phyloP scores from a whole-genome alignment of 106 monocot species.

The Platanthera guangdongensis region DNA sequence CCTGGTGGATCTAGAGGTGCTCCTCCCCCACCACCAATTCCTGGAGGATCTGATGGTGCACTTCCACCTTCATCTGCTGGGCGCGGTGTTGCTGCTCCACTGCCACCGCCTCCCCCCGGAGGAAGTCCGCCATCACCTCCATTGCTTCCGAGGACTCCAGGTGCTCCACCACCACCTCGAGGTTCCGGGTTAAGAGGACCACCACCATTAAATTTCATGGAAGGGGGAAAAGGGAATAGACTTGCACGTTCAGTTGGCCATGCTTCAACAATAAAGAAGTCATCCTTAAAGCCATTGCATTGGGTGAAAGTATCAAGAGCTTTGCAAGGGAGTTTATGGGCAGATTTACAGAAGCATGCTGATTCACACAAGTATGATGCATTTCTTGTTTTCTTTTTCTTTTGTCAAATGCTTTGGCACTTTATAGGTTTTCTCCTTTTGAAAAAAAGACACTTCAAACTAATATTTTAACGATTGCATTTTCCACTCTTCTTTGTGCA shows the following conservation, averaged over 20 bases:
- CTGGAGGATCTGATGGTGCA: neutral
- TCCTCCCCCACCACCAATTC: neutral
- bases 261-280: constrained; percentile 38
- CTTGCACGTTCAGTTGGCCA: constrained; percentile 24
- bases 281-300: constrained; percentile 82
- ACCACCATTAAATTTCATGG: constrained; percentile 17
- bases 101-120: constrained; percentile 14
- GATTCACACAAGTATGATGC: constrained; percentile 57
- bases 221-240: constrained; percentile 46
- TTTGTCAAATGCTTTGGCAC: constrained; percentile 7
- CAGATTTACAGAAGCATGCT: constrained; percentile 71
- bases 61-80: constrained; percentile 5
- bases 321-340: constrained; percentile 96
- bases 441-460: neutral
- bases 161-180: constrained; percentile 51
- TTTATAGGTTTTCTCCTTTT: neutral
- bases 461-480: neutral
- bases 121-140: constrained; percentile 11
- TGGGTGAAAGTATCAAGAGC: constrained; percentile 98
- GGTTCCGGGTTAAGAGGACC: constrained; percentile 15
- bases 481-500: neutral
- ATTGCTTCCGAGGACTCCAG: constrained; percentile 18
- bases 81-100: constrained; percentile 8
- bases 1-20: constrained; percentile 6
- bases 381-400: constrained; percentile 2